Evolutionary conservation across 148 eudicot species (phyloP).

Genomic region (Limonium bicolor): DNA sequence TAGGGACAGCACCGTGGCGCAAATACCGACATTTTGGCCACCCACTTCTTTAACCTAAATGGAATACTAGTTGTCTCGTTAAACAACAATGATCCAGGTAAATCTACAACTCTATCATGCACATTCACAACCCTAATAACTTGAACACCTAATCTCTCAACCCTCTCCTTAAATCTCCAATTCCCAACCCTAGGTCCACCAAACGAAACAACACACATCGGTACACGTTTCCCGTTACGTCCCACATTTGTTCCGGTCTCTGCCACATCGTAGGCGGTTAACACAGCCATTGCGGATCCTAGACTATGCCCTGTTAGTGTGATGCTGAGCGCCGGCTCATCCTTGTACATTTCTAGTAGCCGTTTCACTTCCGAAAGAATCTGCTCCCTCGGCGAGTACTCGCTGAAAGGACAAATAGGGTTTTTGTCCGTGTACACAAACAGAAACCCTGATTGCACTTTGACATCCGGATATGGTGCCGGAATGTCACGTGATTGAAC

Average conservation of each 20-base stretch:
- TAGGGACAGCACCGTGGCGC: slow-evolving; percentile 40
- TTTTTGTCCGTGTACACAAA: slow-evolving; percentile 23
- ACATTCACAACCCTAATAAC: slow-evolving; percentile 32
- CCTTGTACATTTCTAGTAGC: slow-evolving; percentile 7
- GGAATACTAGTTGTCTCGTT: slow-evolving; percentile 19
- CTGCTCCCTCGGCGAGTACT: slow-evolving; percentile 18
- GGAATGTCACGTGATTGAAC: slow-evolving; percentile 9
- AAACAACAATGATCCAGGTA: slow-evolving; percentile 36
- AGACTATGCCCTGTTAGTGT: slow-evolving; percentile 26
- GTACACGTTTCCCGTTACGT: slow-evolving; percentile 5
- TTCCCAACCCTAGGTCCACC: slow-evolving; percentile 28
- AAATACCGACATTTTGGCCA: neutral
- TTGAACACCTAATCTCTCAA: slow-evolving; percentile 25
- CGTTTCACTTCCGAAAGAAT: slow-evolving; percentile 15
- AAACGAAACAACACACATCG: slow-evolving; percentile 15
- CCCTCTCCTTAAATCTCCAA: slow-evolving; percentile 25
- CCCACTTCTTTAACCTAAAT: neutral
- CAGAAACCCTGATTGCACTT: slow-evolving; percentile 24
- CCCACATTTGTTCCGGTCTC: slow-evolving; percentile 10
- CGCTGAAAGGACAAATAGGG: slow-evolving; percentile 10
- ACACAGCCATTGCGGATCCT: slow-evolving; percentile 17
- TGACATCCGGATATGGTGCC: slow-evolving; percentile 10
- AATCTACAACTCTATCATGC: slow-evolving; percentile 31
- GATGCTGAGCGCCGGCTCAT: slow-evolving; percentile 24
- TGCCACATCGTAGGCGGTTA: slow-evolving; percentile 22